Evolutionary conservation across 2,329 filamentous ascomycete species (phyloP), one percentile per base, ranked within the genome.

Genomic region (Apiospora sp.): DNA sequence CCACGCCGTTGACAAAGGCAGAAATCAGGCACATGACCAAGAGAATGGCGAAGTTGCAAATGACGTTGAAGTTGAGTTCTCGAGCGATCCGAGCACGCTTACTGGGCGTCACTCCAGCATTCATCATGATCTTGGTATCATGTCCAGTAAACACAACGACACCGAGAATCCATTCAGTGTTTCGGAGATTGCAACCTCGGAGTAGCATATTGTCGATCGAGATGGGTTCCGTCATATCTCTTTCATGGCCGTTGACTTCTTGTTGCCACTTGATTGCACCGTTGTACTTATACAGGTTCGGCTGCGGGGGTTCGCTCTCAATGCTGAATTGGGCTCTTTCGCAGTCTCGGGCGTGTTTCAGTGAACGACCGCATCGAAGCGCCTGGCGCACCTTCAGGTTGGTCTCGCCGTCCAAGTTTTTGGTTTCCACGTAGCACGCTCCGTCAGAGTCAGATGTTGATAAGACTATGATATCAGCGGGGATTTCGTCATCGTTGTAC

Each of bases 51-150:
- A 99, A 98, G 83, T 99, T 99, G 88, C 95, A 97, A 74, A 98
- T 89, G 82, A 99, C 95, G 82, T 98, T 98, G 89, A 94, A 97
- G 85, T 99, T 99, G 77, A 99, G 89, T 81, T 98, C 95, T 75
- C 94, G 92, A 71, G 95, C 94, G 78, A 99, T 95, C 76, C 94
- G 92, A 49, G 96, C 91, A 75, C 96, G 93, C 86, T 99, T 99
- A 81, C 91, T 97, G 16, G 97, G 96, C 1, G 96, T 99, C 74
- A 96, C 92, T 73, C 96, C 96, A 41, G 96, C 94, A 81, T 99
- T 99, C 86, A 98, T 93, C 96, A 99, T 99, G 81, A 98, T 98
- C 85, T 98, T 99, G 46, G 96, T 98, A 81, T 99, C 96, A 79
- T 95, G 92, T 46, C 96, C 96, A 19, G 96, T 98, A 83, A 97